Conservation (phyloP, 345 rosid species). For the Eucalyptus sp. region DNA sequence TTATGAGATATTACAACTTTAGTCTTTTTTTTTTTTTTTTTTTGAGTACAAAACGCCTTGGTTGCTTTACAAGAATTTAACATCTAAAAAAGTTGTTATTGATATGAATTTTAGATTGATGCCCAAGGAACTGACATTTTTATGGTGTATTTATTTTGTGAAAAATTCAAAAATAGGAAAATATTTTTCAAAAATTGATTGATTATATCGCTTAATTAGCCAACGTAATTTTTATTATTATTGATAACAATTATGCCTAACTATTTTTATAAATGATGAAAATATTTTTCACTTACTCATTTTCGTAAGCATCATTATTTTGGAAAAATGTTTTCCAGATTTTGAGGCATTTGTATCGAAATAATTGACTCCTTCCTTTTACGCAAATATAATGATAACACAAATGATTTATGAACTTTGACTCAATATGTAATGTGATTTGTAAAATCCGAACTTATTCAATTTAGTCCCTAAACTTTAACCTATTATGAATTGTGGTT, state of each 20-base stretch:
- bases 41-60: not conserved
- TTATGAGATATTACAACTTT: not conserved
- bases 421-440: rapidly evolving
- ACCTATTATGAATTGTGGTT: too few species aligned
- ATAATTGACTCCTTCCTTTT: not conserved
- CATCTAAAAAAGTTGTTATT: not conserved
- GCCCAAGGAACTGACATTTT: not conserved
- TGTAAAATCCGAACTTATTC: rapidly evolving
- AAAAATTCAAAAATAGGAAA: not conserved
- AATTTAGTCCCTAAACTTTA: too few species aligned
- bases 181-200: not conserved
- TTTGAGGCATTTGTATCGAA: not conserved
- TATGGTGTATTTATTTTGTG: not conserved
- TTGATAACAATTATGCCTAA: not conserved
- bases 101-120: not conserved
- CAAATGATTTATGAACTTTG: too few species aligned
- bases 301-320: not conserved
- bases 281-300: not conserved
- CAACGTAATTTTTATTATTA: not conserved
- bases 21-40: not conserved
- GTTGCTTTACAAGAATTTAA: not conserved
- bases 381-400: not conserved
- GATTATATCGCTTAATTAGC: not conserved
- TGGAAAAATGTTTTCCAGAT: too few species aligned
- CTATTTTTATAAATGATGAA: not conserved